Evolutionary conservation across 148 eudicot genomes (phyloP).

Genomic region (Fagopyrum homotropicum): DNA sequence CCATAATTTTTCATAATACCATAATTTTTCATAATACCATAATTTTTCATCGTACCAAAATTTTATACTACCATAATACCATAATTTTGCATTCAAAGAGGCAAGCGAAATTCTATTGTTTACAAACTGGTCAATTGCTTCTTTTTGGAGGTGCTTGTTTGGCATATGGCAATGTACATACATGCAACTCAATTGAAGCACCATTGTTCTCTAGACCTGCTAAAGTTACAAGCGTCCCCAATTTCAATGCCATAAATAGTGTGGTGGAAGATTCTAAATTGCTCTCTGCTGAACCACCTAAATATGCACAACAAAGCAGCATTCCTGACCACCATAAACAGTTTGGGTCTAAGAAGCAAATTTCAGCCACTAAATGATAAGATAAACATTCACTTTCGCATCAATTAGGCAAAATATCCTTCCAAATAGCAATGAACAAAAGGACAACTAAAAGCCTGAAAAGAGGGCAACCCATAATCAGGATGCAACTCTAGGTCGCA

Average conservation of each 20-base stretch:
- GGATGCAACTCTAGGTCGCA: conserved; percentile 66
- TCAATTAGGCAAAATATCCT: too few species aligned
- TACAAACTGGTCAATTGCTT: neutral
- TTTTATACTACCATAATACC: too few species aligned
- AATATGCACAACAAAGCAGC: conserved; percentile 35
- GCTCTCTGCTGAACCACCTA: conserved; percentile 34
- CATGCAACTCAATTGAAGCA: conserved; percentile 16
- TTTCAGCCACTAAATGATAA: too few species aligned
- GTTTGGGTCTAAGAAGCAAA: conserved; percentile 16
- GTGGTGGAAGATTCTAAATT: conserved; percentile 12
- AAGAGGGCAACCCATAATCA: too few species aligned
- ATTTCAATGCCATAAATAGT: conserved; percentile 13
- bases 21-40: too few species aligned
- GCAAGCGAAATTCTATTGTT: neutral
- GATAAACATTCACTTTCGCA: too few species aligned
- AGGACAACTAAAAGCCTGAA: too few species aligned
- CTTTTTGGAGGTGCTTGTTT: conserved; percentile 19
- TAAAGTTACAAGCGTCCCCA: conserved; percentile 14
- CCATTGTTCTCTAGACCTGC: conserved; percentile 54
- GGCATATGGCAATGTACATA: conserved; percentile 15
- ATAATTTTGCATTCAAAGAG: conserved; percentile 3
- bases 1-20: too few species aligned
- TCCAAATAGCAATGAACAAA: too few species aligned
- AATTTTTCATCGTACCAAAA: too few species aligned
- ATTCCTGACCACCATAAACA: conserved; percentile 12